phyloP scores from a whole-genome alignment of 2,329 filamentous ascomycete species.

The Colletotrichum siamense region DNA sequence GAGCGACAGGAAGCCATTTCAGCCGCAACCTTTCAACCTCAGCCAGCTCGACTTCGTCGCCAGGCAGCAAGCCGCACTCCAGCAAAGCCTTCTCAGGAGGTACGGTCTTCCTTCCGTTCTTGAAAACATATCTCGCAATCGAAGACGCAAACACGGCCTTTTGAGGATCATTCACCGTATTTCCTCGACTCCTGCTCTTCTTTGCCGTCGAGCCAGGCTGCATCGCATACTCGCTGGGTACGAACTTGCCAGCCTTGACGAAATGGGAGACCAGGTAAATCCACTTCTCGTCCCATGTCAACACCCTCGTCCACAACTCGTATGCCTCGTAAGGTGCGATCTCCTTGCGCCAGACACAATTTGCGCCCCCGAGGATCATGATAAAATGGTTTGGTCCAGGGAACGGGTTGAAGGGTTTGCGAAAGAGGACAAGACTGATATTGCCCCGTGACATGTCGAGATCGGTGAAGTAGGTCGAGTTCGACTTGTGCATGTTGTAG shows the following conservation, averaged over 20 bases:
- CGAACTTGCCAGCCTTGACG: slow-evolving; percentile 64
- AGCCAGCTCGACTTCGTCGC: slow-evolving; percentile 25
- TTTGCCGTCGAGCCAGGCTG: slow-evolving; percentile 9
- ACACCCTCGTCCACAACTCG: slow-evolving; percentile 13
- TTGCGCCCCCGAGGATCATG: slow-evolving; percentile 48
- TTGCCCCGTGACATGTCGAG: slow-evolving; percentile 84
- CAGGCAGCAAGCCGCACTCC: slow-evolving; percentile 75
- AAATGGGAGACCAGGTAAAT: slow-evolving; percentile 78
- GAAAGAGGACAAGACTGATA: slow-evolving; percentile 72
- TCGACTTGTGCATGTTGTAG: slow-evolving; percentile 84
- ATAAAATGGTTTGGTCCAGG: slow-evolving; percentile 59
- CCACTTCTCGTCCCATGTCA: slow-evolving; percentile 80
- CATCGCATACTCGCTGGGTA: slow-evolving; percentile 55
- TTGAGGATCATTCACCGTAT: slow-evolving; percentile 47
- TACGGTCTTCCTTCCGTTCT: slow-evolving; percentile 81
- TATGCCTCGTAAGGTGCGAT: slow-evolving; percentile 17
- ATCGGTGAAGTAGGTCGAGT: slow-evolving; percentile 88
- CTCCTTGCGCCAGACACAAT: slow-evolving; percentile 10
- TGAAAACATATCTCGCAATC: slow-evolving; percentile 81
- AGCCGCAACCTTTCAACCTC: neutral
- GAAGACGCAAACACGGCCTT: slow-evolving; percentile 74
- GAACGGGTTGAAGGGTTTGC: slow-evolving; percentile 26
- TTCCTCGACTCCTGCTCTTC: neutral
- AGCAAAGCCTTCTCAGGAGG: slow-evolving; percentile 78
- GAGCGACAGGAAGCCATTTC: neutral